These are phyloP conservation scores for Hypocreales sp. DNA, from an alignment of 2,329 filamentous ascomycete species.

Conservation along the genomic window DNA sequence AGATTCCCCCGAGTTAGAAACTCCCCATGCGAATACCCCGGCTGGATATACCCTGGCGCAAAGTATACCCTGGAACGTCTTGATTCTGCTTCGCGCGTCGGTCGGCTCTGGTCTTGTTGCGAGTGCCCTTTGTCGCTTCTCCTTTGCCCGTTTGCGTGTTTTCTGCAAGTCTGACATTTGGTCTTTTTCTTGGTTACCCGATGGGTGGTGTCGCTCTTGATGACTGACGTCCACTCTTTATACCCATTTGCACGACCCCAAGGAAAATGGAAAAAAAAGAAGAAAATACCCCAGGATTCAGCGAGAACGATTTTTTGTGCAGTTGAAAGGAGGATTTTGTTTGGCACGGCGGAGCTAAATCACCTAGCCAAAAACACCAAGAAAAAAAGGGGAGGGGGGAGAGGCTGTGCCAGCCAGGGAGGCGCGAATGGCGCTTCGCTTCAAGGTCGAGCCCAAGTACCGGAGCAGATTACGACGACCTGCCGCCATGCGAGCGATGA, in stretches of 20 bases:
- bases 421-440: no score
- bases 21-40: conserved; percentile 39
- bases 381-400: no score
- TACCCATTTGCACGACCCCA: conserved; percentile 20
- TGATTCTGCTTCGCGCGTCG: conserved; percentile 7
- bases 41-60: conserved; percentile 53
- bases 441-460: no score
- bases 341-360: no score
- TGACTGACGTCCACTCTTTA: conserved; percentile 18
- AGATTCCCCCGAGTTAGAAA: conserved; percentile 36
- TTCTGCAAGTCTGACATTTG: conserved; percentile 5
- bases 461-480: no score
- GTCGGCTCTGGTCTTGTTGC: conserved; percentile 5
- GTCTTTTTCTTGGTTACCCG: conserved; percentile 6
- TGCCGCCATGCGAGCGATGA: no score
- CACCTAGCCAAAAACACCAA: no score
- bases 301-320: no score
- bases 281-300: conserved; percentile 22
- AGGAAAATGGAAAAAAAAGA: conserved; percentile 14
- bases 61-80: conserved; percentile 33
- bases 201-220: conserved; percentile 13
- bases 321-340: no score
- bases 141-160: conserved; percentile 3
- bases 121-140: conserved; percentile 1
- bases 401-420: no score